Evolutionary conservation across 768 basidiomycete species (phyloP).

Genomic region (Sistotremastrum suecicum): DNA sequence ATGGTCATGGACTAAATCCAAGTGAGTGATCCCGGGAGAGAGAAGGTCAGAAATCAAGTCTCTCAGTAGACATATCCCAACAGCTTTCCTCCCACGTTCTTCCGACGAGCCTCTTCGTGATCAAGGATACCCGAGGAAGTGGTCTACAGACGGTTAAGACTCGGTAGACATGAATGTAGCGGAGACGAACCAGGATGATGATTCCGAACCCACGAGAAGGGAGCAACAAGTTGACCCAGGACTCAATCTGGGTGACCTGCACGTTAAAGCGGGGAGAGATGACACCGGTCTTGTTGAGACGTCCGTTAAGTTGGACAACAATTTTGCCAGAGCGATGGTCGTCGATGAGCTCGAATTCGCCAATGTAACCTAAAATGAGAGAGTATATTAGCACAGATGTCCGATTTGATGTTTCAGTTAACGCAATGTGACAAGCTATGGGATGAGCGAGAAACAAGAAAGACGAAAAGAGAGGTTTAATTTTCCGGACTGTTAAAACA

Average conservation of each 20-base stretch:
- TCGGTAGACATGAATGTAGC: not conserved
- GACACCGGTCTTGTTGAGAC: slow-evolving; percentile 98
- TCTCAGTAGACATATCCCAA: slow-evolving; percentile 75
- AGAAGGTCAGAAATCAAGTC: no score
- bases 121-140: slow-evolving; percentile 97
- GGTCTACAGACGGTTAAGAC: slow-evolving; percentile 35
- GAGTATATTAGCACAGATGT: slow-evolving; percentile 21
- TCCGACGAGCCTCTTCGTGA: slow-evolving; percentile 97
- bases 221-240: slow-evolving; percentile 93
- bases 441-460: not conserved
- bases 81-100: slow-evolving; percentile 94
- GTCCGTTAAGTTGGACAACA: slow-evolving; percentile 95
- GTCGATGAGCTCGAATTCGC: slow-evolving; percentile 97
- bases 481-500: slow-evolving; percentile 82
- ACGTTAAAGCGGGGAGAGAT: slow-evolving; percentile 99
- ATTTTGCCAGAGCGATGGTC: slow-evolving; percentile 98
- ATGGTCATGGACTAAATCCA: no score
- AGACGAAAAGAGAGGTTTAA: slow-evolving; percentile 28
- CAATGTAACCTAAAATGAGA: slow-evolving; percentile 68
- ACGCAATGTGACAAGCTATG: not conserved
- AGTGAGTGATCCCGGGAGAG: no score
- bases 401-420: not conserved
- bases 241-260: slow-evolving; percentile 81
- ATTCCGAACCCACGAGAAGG: slow-evolving; percentile 94
- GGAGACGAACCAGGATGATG: slow-evolving; percentile 70